phyloP scores from a whole-genome alignment of 768 basidiomycete species.

The Serendipita sp. region DNA sequence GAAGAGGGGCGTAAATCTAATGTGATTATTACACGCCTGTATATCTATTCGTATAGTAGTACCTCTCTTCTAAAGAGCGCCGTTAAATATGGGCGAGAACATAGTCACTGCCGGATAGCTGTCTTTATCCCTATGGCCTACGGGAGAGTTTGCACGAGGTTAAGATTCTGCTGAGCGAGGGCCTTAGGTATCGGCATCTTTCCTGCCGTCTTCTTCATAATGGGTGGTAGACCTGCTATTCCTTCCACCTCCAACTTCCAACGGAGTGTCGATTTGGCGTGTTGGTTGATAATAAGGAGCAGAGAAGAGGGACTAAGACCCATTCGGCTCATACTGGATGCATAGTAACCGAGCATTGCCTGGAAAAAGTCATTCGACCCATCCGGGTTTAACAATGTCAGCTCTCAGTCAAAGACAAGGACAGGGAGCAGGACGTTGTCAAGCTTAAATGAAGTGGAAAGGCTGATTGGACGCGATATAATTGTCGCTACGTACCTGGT shows the following conservation, averaged over 20 bases:
- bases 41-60: no score
- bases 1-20: no score
- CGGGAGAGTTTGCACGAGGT: background rate
- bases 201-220: constrained; percentile 30
- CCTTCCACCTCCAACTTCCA: constrained; percentile 11
- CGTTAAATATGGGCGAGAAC: no score
- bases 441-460: background rate
- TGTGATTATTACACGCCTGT: no score
- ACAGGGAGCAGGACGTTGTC: background rate
- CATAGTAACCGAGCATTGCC: constrained; percentile 23
- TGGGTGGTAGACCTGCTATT: constrained; percentile 18
- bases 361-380: constrained; percentile 36
- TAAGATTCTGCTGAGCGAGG: background rate
- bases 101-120: no score
- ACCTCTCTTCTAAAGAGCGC: no score
- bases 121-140: no score
- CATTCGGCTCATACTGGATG: constrained; percentile 19
- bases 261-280: constrained; percentile 13
- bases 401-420: background rate
- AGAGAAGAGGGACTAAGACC: constrained; percentile 19
- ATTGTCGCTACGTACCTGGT: constrained; percentile 19
- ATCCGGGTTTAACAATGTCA: constrained; percentile 42
- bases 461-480: background rate
- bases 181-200: constrained; percentile 28
- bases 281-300: constrained; percentile 24